Base-by-base conservation (phyloP, 164 flowering plant species). In the Macadamia tetraphylla region DNA sequence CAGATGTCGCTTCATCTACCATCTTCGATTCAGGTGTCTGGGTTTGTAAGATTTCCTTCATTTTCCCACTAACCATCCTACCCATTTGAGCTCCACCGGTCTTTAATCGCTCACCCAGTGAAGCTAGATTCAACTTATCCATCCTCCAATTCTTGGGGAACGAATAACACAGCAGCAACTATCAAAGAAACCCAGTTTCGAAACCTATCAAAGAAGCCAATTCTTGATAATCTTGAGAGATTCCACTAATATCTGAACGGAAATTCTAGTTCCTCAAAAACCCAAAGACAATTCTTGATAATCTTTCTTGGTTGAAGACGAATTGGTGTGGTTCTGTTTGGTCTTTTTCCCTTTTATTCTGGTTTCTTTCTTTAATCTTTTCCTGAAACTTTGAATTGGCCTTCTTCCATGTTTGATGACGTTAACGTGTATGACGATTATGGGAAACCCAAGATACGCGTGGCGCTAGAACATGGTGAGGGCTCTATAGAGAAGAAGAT, bases 1-100 rank as follows among this genome's bases (percentile, higher is more conserved):
- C 91, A 0, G 73, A 67, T 0, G 98, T 90, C 13, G 96, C 97
- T 60, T 91, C 94, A 52, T 91, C 94, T 1, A 91, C 96, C 80
- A 89, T 74, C 69, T 84, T 86, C 3, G 92, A 85, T 66, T 89
- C 98, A 0, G 80, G 88, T 1, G 91, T 88, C 2, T 87, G 92
- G 58, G 80, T 40, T 69, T 87, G 90, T 23, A 91, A 73, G 3
- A 89, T 76, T 14, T 87, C 93, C 81, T 91, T 90, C 86, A 89
- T 68, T 67, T 87, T 88, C 1, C 80, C 83, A 67, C 86, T 81
- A 12, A 88, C 83, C 31, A 80, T 75, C 59, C 90, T 69, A 56
- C 89, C 75, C 87, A 88, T 82, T 67, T 87, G 88, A 7, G 88
- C 87, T 58, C 91, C 86, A 32, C 90, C 78, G 0, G 79, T 82